Base-by-base conservation (phyloP, 164 flowering plant species). In the Chimonanthus praecox region DNA sequence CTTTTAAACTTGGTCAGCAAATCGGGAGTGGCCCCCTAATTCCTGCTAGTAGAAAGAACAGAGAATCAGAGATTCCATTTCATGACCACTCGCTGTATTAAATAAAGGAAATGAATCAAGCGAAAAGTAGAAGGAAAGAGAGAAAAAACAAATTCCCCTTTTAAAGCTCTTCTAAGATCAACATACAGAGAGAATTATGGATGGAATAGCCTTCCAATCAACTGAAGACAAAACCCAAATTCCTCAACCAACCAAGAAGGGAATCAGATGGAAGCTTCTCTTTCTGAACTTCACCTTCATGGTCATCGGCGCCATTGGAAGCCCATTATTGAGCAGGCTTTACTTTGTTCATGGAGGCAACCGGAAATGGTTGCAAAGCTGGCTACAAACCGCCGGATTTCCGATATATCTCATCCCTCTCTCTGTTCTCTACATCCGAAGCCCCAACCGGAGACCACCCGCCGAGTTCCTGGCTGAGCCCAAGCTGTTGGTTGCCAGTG, bases 341-440 rank as follows among this genome's bases (percentile, higher is more conserved):
- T 79, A 82, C 76, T 82, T 58, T 66, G 2, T 79, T 7, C 82
- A 79, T 48, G 84, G 84, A 5, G 82, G 84, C 10, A 70, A 71
- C 5, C 72, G 80, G 33, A 82, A 68, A 61, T 82, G 84, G 84
- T 63, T 82, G 7, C 33, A 73, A 10, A 70, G 76, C 49, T 82
- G 84, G 75, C 18, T 79, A 10, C 80, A 74, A 50, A 69, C 76
- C 7, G 69, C 58, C 10, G 82, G 78, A 1, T 81, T 76, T 62
- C 81, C 81, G 11, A 16, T 78, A 48, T 50, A 72, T n/a, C 58
- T 80, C 48, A 13, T 75, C 60, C 83, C 80, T 7, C 48, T 78
- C 20, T 50, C 47, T 10, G 43, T 58, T 47, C 58, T 70, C 86
- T 46, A 51, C 71, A 78, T 83, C 69, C 50, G 21, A 47, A 49